Evolutionary conservation across 495 filamentous ascomycete genomes (phyloP).

Genomic region (Xylaria grammica): DNA sequence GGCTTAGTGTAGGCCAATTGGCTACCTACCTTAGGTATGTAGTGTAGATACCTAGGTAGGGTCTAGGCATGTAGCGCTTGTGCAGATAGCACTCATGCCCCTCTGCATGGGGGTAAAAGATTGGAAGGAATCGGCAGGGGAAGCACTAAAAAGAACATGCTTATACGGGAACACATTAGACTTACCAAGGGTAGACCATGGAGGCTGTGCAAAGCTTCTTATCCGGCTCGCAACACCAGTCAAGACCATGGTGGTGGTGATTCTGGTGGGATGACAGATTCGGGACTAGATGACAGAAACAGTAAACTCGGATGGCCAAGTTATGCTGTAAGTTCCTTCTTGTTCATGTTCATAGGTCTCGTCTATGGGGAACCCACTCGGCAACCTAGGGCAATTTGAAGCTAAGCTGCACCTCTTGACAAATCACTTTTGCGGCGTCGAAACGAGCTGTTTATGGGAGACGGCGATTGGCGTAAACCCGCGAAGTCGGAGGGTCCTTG

Average conservation of each 20-base stretch:
- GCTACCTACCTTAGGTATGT: too few species aligned
- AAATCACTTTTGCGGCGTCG: constrained; percentile 18
- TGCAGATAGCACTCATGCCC: background rate
- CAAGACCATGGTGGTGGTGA: background rate
- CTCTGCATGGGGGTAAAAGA: background rate
- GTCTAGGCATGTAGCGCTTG: background rate
- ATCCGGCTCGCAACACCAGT: background rate
- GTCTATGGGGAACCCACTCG: constrained; percentile 5
- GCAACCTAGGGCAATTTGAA: constrained; percentile 12
- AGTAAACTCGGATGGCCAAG: background rate
- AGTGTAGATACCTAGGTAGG: too few species aligned
- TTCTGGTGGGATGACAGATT: constrained; percentile 8
- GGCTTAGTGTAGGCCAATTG: too few species aligned
- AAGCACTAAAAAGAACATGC: background rate
- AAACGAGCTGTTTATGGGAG: background rate
- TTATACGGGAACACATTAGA: background rate
- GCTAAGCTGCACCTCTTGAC: constrained; percentile 21
- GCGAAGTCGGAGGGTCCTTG: background rate
- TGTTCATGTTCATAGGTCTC: background rate
- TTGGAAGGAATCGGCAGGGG: background rate
- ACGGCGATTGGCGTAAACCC: constrained; percentile 6
- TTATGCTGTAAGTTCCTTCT: background rate
- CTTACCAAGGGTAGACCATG: background rate
- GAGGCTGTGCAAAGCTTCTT: background rate
- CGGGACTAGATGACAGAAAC: constrained; percentile 11